A percentile compares a stretch with the other conserved stretches of the same genome.
Conservation (phyloP, 225 moss, liverwort and hornwort genomes). For the Straminergon stramineum region DNA sequence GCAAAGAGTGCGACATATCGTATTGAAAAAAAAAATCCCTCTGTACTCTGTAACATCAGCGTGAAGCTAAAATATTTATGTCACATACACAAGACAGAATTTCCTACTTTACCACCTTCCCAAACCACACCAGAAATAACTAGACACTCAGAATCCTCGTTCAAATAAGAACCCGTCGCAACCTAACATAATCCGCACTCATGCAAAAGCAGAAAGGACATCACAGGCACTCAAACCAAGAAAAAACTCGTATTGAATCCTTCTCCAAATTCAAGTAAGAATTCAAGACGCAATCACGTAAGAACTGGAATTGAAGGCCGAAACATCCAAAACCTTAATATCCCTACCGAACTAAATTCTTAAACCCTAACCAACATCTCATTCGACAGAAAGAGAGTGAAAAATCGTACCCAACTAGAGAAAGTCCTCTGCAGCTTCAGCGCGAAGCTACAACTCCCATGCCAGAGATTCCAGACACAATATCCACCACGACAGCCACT, state of each 20-base stretch:
- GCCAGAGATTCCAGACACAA: background rate
- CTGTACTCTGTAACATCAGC: background rate
- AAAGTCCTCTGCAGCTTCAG: conserved; percentile 4
- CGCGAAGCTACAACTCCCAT: conserved; percentile 1
- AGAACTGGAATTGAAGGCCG: background rate
- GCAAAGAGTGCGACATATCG: background rate
- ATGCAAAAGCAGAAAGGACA: background rate
- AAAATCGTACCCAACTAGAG: background rate
- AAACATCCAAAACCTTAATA: background rate
- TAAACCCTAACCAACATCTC: conserved; percentile 12
- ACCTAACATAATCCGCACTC: background rate
- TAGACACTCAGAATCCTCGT: background rate
- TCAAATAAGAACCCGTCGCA: background rate
- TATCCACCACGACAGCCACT: background rate
- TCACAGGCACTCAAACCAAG: background rate
- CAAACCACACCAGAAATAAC: background rate
- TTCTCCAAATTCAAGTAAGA: background rate
- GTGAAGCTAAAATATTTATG: background rate
- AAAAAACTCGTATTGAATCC: background rate
- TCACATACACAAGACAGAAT: background rate
- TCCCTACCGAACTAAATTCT: background rate
- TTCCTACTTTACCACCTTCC: background rate
- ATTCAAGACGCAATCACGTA: background rate
- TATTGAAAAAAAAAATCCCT: background rate
- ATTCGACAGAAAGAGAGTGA: background rate